A percentile compares a stretch with the other conserved stretches of the same genome.
phyloP scores from a whole-genome alignment of 805 yeast species.

The Candida maesae region DNA sequence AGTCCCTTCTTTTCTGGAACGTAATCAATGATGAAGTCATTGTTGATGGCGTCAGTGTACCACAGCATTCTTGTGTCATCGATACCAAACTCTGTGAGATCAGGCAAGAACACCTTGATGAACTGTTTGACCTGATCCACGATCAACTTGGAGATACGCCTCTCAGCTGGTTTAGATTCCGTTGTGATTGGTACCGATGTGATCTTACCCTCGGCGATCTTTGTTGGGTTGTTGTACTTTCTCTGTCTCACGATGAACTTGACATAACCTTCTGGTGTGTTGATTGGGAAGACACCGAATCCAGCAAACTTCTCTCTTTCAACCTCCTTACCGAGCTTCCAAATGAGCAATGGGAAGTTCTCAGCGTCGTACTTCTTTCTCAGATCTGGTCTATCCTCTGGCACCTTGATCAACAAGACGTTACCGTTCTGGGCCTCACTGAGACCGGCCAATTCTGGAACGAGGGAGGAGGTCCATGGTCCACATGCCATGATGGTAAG shows the following conservation, averaged over 20 bases:
- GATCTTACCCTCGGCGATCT: conserved; percentile 19
- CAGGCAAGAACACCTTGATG: conserved; percentile 20
- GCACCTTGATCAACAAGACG: conserved; percentile 33
- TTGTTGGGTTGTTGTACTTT: conserved; percentile 32
- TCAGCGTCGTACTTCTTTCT: conserved; percentile 29
- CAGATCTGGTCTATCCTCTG: conserved; percentile 33
- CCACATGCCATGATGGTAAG: conserved; percentile 20
- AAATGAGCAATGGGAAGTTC: conserved; percentile 33
- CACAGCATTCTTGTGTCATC: conserved; percentile 31
- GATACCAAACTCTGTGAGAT: conserved; percentile 19
- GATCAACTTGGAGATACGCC: conserved; percentile 26
- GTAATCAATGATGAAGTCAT: conserved; percentile 29
- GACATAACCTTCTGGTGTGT: conserved; percentile 30
- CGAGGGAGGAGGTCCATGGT: conserved; percentile 25
- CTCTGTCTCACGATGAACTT: conserved; percentile 35
- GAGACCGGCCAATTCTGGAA: conserved; percentile 30
- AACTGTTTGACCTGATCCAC: conserved; percentile 24
- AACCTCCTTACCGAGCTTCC: conserved; percentile 32
- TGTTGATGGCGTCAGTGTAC: conserved; percentile 34
- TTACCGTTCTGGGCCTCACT: conserved; percentile 37
- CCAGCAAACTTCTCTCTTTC: conserved; percentile 31
- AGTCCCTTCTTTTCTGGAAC: conserved; percentile 27
- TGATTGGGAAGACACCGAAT: conserved; percentile 33
- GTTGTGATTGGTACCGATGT: conserved; percentile 32
- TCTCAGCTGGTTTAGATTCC: conserved; percentile 22